Evolutionary conservation across 306 rosid genomes (phyloP).

Genomic region (Prunus kanzakura): DNA sequence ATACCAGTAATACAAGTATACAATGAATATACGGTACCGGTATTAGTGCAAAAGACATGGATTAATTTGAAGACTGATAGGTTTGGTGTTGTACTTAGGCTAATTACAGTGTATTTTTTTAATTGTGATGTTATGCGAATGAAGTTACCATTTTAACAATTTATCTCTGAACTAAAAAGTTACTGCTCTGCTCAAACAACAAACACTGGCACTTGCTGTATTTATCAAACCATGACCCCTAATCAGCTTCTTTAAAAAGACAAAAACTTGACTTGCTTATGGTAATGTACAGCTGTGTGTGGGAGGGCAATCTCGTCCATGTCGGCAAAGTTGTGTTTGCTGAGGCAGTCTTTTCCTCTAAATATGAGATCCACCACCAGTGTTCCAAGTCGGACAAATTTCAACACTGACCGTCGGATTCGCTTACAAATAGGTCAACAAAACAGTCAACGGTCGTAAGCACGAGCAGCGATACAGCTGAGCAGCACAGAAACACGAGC

Average conservation of each 20-base stretch:
- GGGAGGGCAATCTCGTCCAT: background rate
- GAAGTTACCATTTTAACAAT: background rate
- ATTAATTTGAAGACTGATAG: background rate
- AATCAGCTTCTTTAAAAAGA: background rate
- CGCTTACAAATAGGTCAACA: background rate
- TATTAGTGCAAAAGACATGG: background rate
- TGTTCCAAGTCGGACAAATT: no score
- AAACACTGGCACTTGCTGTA: background rate
- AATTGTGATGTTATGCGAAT: no score
- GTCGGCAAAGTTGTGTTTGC: background rate
- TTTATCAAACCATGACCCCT: background rate
- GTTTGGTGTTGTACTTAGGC: background rate
- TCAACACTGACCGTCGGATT: background rate
- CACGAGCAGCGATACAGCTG: background rate
- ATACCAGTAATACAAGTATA: background rate
- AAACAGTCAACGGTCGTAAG: background rate
- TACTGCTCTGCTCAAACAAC: background rate
- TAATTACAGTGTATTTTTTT: background rate
- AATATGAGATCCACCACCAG: background rate
- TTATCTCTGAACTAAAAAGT: background rate
- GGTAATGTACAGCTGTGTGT: no score
- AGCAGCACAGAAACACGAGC: background rate
- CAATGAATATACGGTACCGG: background rate
- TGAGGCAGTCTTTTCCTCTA: background rate
- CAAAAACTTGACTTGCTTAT: background rate